These are phyloP conservation scores for Malus sieversii DNA, from an alignment of 306 rosid species.

Conservation along the genomic window DNA sequence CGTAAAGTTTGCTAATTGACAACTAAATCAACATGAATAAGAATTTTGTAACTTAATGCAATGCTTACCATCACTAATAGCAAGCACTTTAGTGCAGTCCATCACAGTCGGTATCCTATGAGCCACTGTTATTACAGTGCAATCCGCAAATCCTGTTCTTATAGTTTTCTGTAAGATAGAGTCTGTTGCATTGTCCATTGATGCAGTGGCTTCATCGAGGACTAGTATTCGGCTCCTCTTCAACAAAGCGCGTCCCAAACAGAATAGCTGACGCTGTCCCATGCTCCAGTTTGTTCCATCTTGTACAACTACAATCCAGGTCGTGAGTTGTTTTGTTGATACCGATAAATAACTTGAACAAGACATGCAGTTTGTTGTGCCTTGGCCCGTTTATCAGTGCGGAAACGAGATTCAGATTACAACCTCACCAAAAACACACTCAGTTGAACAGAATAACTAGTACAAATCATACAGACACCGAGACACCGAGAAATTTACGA, in stretches of 20 bases:
- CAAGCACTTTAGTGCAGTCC: constrained; percentile 25
- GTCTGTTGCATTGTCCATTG: constrained; percentile 30
- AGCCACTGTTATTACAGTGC: constrained; percentile 30
- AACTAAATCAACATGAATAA: background rate
- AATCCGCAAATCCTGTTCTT: constrained; percentile 17
- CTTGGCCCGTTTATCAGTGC: too few relatives aligned
- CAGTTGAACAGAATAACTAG: too few relatives aligned
- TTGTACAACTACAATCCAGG: constrained; percentile 11
- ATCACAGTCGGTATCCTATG: constrained; percentile 25
- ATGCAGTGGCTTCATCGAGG: constrained; percentile 32
- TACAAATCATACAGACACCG: too few relatives aligned
- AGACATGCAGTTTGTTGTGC: too few relatives aligned
- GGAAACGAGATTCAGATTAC: too few relatives aligned
- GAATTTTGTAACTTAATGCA: background rate
- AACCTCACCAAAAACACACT: too few relatives aligned
- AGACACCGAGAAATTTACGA: too few relatives aligned
- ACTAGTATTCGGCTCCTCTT: constrained; percentile 23
- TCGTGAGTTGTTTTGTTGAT: background rate
- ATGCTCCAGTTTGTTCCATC: constrained; percentile 38
- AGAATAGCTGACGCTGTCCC: constrained; percentile 31
- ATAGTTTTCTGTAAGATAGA: constrained; percentile 19
- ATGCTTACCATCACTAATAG: constrained; percentile 23
- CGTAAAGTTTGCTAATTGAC: background rate
- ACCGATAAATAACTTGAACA: background rate
- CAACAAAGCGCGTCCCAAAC: constrained; percentile 22